Evolutionary conservation across 176 grass and related monocot genomes (phyloP), one percentile per base, ranked within the genome.

Genomic region (Raddia guianensis): DNA sequence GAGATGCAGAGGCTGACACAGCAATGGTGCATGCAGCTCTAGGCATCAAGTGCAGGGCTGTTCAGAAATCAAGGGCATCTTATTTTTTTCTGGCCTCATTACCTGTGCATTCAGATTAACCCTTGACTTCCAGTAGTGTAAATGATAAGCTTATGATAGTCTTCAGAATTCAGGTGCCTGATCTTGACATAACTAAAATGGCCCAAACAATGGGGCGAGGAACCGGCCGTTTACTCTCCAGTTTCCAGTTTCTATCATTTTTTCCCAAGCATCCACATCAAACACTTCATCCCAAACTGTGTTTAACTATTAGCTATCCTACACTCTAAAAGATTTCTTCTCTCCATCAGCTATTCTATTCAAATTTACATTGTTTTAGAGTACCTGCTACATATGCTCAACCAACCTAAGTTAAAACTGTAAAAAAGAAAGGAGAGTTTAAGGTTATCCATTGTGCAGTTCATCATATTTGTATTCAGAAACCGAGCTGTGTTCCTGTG

Each of bases 51-150:
- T 78, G 53, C 76, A 60, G 67, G 9, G 19, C 51, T 50, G 40
- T 63, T 81, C 82, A 72, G 82, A 89, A 85, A 66, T 80, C 82
- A 89, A 76, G 70, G 76, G 58, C 68, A 65, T 72, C 74, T 53
- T 53, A 65, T 72, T 68, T 53, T 53, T 75, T 57, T 46, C 75
- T 42, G 50, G 14, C 35, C 66, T 85, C 47, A 55, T 37, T 68
- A 69, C 12, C 70, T 46, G 63, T n/a, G 63, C 63, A 8, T 84
- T 63, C 81, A 70, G 37, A 75, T 32, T 63, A 13, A 46, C 47
- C 56, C 32, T 8, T 46, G 37, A 48, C 70, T 65, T 64, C 43
- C 55, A 51, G 20, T 19, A 47, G 52, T 52, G 14, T 53, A 71
- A 10, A 72, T 70, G 56, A 76, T 63, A 61, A 75, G 64, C 42